Percentiles rank a stretch among this genome's conserved stretches.
These are phyloP conservation scores for Phytophthora cactorum DNA, from an alignment of 352 stramenopile genomes.

Conservation along the genomic window DNA sequence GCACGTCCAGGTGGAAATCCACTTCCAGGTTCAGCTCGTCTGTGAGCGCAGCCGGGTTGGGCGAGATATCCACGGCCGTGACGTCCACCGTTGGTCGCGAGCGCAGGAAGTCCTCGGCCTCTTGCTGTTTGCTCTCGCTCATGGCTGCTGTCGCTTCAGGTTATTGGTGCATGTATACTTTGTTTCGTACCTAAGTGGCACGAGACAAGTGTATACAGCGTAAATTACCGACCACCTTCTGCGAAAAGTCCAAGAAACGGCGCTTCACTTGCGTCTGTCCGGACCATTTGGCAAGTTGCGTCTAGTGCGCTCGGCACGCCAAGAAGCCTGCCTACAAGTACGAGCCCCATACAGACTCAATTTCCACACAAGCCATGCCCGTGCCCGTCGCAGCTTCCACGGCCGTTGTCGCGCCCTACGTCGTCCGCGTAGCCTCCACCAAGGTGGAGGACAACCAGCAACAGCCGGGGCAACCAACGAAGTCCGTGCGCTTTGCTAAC, in stretches of 20 bases:
- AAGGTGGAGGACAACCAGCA: slow-evolving; percentile 8
- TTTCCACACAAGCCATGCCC: slow-evolving; percentile 8
- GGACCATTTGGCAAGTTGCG: slow-evolving; percentile 24
- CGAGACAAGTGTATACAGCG: background rate
- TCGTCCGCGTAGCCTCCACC: background rate
- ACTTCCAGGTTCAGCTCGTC: slow-evolving; percentile 85
- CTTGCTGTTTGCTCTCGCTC: slow-evolving; percentile 72
- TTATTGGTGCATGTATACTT: background rate
- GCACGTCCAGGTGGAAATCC: slow-evolving; percentile 73
- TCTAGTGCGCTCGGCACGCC: background rate
- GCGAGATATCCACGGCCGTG: slow-evolving; percentile 81
- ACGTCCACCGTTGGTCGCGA: slow-evolving; percentile 66
- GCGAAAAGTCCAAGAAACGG: slow-evolving; percentile 12
- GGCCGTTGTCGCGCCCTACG: slow-evolving; percentile 16
- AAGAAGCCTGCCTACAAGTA: no score
- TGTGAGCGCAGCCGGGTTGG: slow-evolving; percentile 76
- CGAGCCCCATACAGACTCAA: no score
- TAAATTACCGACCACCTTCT: slow-evolving; percentile 9
- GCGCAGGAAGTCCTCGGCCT: slow-evolving; percentile 47
- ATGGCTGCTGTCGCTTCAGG: slow-evolving; percentile 33
- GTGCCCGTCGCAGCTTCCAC: slow-evolving; percentile 8
- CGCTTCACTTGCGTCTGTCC: background rate
- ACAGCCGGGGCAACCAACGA: slow-evolving; percentile 9
- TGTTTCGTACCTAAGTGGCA: background rate
- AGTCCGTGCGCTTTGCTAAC: slow-evolving; percentile 61